These are phyloP conservation scores for Sisymbrium irio DNA, from an alignment of 345 rosid genomes.

Conservation along the genomic window DNA sequence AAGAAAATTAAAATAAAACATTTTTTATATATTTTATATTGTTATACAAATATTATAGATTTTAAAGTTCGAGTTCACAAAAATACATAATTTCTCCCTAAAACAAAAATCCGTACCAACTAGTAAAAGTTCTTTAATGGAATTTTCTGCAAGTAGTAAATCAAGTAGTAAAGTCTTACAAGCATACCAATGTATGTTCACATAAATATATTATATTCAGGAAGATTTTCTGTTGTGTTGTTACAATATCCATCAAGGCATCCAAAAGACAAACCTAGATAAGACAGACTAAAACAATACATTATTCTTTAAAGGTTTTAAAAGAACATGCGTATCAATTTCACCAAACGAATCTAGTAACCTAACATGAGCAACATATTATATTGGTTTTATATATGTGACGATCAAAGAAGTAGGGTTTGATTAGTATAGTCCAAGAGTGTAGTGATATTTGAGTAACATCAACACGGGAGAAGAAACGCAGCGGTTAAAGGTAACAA, in stretches of 20 bases:
- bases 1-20: neutral
- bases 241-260: neutral
- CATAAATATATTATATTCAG: neutral
- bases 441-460: slow-evolving; percentile 18
- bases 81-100: neutral
- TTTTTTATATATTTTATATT: neutral
- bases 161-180: neutral
- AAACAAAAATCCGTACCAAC: neutral
- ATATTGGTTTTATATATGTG: slow-evolving; percentile 2
- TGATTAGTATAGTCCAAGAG: neutral
- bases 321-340: slow-evolving; percentile 25
- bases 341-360: slow-evolving; percentile 34
- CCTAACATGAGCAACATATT: neutral
- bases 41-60: neutral
- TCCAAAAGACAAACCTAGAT: neutral
- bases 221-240: neutral
- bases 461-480: neutral
- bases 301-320: neutral
- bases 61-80: neutral
- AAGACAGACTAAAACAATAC: neutral
- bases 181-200: neutral
- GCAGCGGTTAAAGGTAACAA: neutral
- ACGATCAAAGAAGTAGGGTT: slow-evolving; percentile 6
- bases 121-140: neutral
- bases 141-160: neutral